Percentiles rank a stretch among this genome's conserved stretches.
Conservation (phyloP, 2,329 filamentous ascomycete species). For the Colletotrichum destructivum region DNA sequence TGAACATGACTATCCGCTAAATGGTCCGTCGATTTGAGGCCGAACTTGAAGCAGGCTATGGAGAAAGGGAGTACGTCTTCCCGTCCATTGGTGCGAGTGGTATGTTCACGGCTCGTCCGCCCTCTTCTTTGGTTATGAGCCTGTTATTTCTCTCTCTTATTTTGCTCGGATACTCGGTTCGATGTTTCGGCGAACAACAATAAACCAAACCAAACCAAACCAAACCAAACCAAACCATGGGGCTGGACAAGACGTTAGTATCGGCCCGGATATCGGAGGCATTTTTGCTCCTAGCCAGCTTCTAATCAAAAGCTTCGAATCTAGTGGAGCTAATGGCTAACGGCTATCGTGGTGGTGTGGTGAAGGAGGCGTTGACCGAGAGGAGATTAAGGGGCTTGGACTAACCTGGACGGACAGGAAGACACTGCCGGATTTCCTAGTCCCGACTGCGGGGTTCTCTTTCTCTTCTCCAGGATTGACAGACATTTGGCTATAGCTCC, state of each 20-base stretch:
- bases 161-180: not conserved
- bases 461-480: not conserved
- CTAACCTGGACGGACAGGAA: not conserved
- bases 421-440: not conserved
- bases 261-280: conserved; percentile 4
- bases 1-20: not conserved
- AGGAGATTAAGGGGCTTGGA: conserved; percentile 20
- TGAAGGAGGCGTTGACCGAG: conserved; percentile 19
- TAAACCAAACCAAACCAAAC: too few species aligned
- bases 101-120: conserved; percentile 1
- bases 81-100: not conserved
- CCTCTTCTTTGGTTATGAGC: not conserved
- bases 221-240: not conserved
- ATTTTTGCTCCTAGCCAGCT: not conserved
- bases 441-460: too few species aligned
- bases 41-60: conserved; percentile 16
- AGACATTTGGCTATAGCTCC: not conserved
- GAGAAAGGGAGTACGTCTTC: conserved; percentile 26
- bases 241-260: not conserved
- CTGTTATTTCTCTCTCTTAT: not conserved
- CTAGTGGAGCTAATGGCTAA: conserved; percentile 4
- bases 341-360: conserved; percentile 1
- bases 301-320: not conserved
- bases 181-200: too few species aligned
- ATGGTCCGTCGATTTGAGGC: conserved; percentile 3